Conservation (phyloP, 208 protist genomes). For the Acanthamoeba divionensis region DNA sequence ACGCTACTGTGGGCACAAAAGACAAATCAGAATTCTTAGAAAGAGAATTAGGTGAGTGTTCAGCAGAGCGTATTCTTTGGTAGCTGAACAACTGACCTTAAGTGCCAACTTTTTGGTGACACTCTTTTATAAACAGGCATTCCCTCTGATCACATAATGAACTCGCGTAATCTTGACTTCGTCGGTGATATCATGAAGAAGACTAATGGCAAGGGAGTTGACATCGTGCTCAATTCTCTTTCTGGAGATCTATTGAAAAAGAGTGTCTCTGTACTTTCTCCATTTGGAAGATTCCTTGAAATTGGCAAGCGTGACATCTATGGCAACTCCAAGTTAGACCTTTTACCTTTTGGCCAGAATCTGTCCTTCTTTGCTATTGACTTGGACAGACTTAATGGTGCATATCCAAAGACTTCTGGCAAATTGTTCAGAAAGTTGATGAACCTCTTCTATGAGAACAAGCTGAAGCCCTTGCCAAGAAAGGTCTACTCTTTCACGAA, state of each 20-base stretch:
- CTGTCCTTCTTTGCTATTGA: constrained; percentile 63
- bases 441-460: background rate
- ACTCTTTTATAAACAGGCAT: no score
- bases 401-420: background rate
- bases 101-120: no score
- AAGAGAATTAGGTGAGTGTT: background rate
- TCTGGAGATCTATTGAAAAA: constrained; percentile 70
- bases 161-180: constrained; percentile 51
- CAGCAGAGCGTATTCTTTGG: no score
- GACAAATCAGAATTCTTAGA: constrained; percentile 44
- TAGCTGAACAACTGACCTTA: no score
- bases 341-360: constrained; percentile 72
- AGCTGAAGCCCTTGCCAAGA: constrained; percentile 39
- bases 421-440: constrained; percentile 61
- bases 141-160: constrained; percentile 26
- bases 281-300: no score
- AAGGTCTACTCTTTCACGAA: constrained; percentile 54
- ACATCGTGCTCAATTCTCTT: constrained; percentile 79
- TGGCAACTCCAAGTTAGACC: constrained; percentile 59
- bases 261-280: constrained; percentile 49
- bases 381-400: constrained; percentile 65
- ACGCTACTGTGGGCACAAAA: background rate
- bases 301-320: no score
- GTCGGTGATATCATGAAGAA: no score
- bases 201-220: constrained; percentile 72